Conservation (phyloP, 2,329 filamentous ascomycete genomes). For the Pseudocercospora eumusae region DNA sequence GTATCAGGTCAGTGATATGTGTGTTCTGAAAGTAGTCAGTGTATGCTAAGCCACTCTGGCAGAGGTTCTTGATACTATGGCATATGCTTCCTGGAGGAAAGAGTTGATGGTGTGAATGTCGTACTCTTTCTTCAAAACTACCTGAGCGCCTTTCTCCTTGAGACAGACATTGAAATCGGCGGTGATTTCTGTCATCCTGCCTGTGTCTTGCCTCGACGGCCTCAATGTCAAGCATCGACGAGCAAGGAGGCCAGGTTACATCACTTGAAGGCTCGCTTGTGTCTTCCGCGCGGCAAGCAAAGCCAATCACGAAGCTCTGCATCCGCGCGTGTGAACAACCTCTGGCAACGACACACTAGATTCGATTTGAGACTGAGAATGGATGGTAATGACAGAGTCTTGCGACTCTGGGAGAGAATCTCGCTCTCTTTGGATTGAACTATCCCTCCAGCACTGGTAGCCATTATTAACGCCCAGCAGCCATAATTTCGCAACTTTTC, state of each 20-base stretch:
- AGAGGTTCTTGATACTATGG: constrained; percentile 66
- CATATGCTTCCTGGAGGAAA: constrained; percentile 91
- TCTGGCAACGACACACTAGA: background rate
- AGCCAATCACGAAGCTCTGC: constrained; percentile 4
- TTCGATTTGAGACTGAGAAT: background rate
- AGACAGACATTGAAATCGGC: constrained; percentile 69
- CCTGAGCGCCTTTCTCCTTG: constrained; percentile 56
- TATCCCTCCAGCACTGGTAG: background rate
- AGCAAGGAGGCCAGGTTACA: constrained; percentile 8
- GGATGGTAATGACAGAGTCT: background rate
- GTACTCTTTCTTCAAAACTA: constrained; percentile 49
- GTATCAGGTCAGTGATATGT: constrained; percentile 77
- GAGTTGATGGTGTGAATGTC: constrained; percentile 63
- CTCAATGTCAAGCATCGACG: background rate
- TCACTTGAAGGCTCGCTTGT: background rate
- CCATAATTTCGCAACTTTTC: constrained; percentile 1
- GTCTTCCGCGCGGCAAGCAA: constrained; percentile 2
- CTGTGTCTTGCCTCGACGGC: background rate
- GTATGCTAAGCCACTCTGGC: constrained; percentile 22
- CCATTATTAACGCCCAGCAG: constrained; percentile 1
- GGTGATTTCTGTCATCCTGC: constrained; percentile 60
- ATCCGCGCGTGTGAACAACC: background rate
- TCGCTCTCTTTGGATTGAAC: background rate
- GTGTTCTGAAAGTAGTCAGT: constrained; percentile 63
- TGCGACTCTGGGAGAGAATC: background rate